Conservation (phyloP, 805 yeast species). For the Candida ortonii region DNA sequence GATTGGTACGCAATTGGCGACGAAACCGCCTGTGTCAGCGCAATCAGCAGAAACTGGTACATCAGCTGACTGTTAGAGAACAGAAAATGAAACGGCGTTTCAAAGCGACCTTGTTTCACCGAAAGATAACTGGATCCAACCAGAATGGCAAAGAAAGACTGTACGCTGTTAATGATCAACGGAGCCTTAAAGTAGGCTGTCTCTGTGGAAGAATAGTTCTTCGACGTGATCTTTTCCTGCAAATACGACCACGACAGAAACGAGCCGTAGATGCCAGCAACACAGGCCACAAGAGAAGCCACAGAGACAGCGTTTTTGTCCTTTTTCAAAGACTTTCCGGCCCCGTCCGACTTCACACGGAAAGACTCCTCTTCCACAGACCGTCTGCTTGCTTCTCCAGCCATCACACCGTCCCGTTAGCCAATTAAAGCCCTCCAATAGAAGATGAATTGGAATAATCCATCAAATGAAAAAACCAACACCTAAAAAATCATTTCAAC, state of each 20-base stretch:
- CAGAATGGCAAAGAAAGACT: constrained; percentile 67
- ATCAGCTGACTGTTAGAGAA: constrained; percentile 31
- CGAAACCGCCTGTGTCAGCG: constrained; percentile 74
- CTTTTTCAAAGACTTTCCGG: background rate
- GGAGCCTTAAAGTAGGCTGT: constrained; percentile 61
- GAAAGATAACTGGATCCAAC: constrained; percentile 63
- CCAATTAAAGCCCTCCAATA: no score
- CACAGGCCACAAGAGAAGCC: constrained; percentile 31
- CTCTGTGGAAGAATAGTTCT: constrained; percentile 54
- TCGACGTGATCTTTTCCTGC: constrained; percentile 83
- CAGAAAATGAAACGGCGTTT: constrained; percentile 35
- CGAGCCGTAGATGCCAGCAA: constrained; percentile 75
- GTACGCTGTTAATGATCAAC: constrained; percentile 70
- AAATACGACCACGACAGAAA: constrained; percentile 90
- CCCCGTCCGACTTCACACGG: no score
- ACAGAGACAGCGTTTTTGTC: constrained; percentile 1
- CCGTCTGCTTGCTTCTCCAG: no score
- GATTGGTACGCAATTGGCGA: constrained; percentile 82
- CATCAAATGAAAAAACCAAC: no score
- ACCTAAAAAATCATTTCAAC: no score
- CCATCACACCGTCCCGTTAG: no score
- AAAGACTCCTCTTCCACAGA: no score
- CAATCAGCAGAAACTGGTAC: constrained; percentile 47
- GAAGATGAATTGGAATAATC: no score
- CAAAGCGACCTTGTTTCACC: constrained; percentile 29